Conservation (phyloP, 1,284 basidiomycete genomes). For the Violaceomyces palustris region DNA sequence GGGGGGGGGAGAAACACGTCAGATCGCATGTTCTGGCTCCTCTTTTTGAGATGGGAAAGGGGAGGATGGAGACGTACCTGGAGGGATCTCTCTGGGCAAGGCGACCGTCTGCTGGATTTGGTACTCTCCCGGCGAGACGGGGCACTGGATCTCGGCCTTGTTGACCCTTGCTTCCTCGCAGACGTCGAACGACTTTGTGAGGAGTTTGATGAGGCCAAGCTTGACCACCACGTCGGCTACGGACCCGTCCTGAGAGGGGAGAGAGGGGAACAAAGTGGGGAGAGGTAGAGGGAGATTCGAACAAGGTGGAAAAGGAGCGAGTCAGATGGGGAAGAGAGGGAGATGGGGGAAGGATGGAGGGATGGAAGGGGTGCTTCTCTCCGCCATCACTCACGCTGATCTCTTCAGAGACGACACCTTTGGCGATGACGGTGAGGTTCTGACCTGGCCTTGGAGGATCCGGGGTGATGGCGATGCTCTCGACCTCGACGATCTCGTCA, state of each 20-base stretch:
- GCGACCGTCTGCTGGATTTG: conserved; percentile 44
- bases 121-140: conserved; percentile 39
- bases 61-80: no score
- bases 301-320: conserved; percentile 2
- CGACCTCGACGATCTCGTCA: conserved; percentile 29
- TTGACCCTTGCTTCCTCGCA: conserved; percentile 42
- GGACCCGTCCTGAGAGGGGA: conserved; percentile 26
- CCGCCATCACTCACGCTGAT: conserved; percentile 32
- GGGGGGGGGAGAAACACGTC: conserved; percentile 1
- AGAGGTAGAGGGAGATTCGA: neutral
- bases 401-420: conserved; percentile 27
- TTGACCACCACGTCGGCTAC: conserved; percentile 47
- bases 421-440: conserved; percentile 46
- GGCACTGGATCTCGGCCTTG: conserved; percentile 47
- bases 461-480: conserved; percentile 38
- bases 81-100: conserved; percentile 47
- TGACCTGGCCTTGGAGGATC: conserved; percentile 48
- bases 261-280: neutral
- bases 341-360: no score
- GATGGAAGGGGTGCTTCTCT: neutral
- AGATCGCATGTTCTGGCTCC: no score
- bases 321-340: neutral
- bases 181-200: conserved; percentile 42
- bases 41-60: no score
- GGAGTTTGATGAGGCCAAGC: conserved; percentile 43